Evolutionary conservation across 495 filamentous ascomycete genomes (phyloP).

Genomic region (Lindgomyces ingoldianus): DNA sequence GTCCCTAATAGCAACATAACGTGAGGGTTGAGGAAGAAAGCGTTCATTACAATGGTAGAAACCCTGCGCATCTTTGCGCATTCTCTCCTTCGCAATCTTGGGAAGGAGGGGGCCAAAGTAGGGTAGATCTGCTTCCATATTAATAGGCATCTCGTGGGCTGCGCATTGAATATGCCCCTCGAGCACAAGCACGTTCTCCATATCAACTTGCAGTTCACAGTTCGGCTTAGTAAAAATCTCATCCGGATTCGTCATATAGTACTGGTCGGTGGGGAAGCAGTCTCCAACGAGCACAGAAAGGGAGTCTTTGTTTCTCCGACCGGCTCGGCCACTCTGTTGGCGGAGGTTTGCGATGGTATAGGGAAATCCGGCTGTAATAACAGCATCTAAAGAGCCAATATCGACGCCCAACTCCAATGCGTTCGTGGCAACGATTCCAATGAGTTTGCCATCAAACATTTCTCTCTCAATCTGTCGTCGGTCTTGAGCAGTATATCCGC

Average conservation of each 20-base stretch:
- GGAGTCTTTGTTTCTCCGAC: constrained; percentile 90
- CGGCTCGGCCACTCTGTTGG: constrained; percentile 93
- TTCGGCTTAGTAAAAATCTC: constrained; percentile 96
- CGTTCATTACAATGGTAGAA: constrained; percentile 89
- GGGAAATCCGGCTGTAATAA: constrained; percentile 91
- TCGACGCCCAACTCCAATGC: constrained; percentile 93
- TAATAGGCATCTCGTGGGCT: constrained; percentile 91
- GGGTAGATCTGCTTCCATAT: constrained; percentile 66
- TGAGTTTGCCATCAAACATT: constrained; percentile 93
- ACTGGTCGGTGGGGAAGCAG: constrained; percentile 87
- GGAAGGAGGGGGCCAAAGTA: constrained; percentile 81
- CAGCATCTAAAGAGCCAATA: constrained; percentile 92
- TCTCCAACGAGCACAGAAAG: constrained; percentile 91
- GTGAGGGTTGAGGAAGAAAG: constrained; percentile 82
- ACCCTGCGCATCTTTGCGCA: constrained; percentile 70
- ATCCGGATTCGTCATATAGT: constrained; percentile 94
- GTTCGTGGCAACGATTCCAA: constrained; percentile 92
- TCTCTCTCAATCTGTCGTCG: constrained; percentile 86
- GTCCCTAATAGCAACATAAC: constrained; percentile 85
- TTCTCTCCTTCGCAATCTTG: constrained; percentile 70
- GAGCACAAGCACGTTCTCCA: constrained; percentile 85
- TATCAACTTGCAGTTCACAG: constrained; percentile 81
- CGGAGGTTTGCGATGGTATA: constrained; percentile 92
- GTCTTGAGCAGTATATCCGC: constrained; percentile 95
- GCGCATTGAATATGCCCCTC: constrained; percentile 97